A percentile compares a stretch with the other conserved stretches of the same genome.
Conservation (phyloP, 2,329 filamentous ascomycete species). For the Coniella vitis region DNA sequence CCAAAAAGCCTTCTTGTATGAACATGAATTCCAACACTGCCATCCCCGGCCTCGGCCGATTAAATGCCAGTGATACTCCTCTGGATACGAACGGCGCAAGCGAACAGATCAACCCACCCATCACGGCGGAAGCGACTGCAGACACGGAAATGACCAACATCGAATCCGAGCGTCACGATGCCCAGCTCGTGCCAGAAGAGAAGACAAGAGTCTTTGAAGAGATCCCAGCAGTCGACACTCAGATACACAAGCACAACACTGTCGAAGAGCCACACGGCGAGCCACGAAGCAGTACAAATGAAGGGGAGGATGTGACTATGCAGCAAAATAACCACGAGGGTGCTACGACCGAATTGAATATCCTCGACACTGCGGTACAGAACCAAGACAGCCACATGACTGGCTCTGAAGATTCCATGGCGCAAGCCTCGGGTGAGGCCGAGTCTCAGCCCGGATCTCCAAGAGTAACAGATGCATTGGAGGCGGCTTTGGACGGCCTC, state of each 20-base stretch:
- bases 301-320: conserved; percentile 2
- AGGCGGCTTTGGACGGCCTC: conserved; percentile 19
- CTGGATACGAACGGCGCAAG: conserved; percentile 19
- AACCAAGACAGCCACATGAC: background rate
- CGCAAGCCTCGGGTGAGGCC: background rate
- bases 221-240: background rate
- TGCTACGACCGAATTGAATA: background rate
- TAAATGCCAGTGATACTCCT: conserved; percentile 19
- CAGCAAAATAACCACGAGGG: background rate
- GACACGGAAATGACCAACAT: conserved; percentile 3
- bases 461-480: conserved; percentile 21
- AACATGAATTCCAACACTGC: conserved; percentile 16
- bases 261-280: background rate
- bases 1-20: background rate
- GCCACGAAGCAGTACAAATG: background rate
- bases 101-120: conserved; percentile 13
- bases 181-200: background rate
- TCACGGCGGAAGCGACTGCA: conserved; percentile 6
- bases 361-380: background rate
- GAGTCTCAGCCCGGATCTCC: conserved; percentile 7
- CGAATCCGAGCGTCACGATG: background rate
- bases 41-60: conserved; percentile 26
- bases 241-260: background rate
- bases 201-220: background rate
- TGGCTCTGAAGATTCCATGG: background rate